Evolutionary conservation across 2,329 filamentous ascomycete species (phyloP).

Genomic region (Setomelanomma holmii): DNA sequence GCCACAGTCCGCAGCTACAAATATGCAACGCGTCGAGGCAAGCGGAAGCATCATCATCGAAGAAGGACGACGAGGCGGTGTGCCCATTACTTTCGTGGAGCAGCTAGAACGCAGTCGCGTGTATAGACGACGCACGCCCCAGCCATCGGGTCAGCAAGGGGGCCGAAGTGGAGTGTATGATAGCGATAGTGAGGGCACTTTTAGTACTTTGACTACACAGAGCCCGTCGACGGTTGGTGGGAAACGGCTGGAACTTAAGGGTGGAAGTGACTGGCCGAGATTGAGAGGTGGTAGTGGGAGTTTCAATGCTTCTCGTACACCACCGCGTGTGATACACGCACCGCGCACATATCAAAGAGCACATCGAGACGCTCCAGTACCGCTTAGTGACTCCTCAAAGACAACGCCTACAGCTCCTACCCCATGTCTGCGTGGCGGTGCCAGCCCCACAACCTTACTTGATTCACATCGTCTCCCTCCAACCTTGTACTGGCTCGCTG

Average conservation of each 20-base stretch:
- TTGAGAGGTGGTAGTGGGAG: constrained; percentile 16
- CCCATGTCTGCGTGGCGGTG: constrained; percentile 27
- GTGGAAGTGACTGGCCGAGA: constrained; percentile 1
- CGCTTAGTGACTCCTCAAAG: too few species aligned
- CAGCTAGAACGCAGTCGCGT: neutral
- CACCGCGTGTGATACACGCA: too few species aligned
- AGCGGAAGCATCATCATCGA: neutral
- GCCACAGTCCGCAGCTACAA: neutral
- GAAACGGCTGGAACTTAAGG: constrained; percentile 9
- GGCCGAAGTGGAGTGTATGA: neutral
- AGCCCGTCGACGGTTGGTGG: neutral
- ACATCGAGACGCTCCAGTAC: too few species aligned
- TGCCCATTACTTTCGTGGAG: neutral
- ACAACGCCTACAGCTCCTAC: too few species aligned
- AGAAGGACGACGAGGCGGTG: neutral
- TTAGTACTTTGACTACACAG: neutral
- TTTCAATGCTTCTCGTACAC: neutral
- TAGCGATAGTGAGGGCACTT: neutral
- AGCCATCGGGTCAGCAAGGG: neutral
- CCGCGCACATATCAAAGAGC: neutral
- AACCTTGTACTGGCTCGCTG: constrained; percentile 34
- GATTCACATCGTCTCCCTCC: constrained; percentile 20
- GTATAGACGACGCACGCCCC: neutral
- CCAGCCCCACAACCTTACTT: constrained; percentile 1
- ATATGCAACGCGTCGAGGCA: neutral